Base-by-base conservation (phyloP, 768 basidiomycete species). In the Gymnopilus dilepis region DNA sequence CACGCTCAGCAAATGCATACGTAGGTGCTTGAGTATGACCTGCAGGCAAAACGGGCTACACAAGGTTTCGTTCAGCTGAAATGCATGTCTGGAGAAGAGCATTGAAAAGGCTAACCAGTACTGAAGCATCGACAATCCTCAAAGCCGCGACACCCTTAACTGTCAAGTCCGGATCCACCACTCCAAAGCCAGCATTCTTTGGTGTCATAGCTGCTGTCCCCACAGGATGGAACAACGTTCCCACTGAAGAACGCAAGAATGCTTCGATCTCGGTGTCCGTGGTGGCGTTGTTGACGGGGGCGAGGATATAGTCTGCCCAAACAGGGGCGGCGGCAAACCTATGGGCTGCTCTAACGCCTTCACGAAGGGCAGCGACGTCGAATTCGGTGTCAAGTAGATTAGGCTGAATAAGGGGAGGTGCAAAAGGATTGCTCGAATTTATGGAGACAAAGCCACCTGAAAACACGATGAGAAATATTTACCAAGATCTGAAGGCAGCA, bases 351-450 rank as follows among this genome's bases (percentile, higher is more conserved):
- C 65, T 65, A 37, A 74, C 57, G 24, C 65, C 61, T 59, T 73
- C 70, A 6, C 72, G 68, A 21, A 76, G 47, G 8, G 68, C 71
- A 24, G 64, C 61, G 15, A 73, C 52, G 57, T 77, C 77, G 31
- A 71, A 71, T 2, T 64, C 63, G 28, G 69, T 68, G 28, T 43
- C 63, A 31, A 82, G 75, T 72, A 82, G 79, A 55, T 78, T 78
- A 2, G 83, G 80, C 65, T 86, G 76, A 68, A 86, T 84, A 13
- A 73, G 47, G 0, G 85, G 84, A 13, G 72, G 40, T 42, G 72
- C 73, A 68, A 84, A 83, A 6, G 82, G 75, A 62, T 77, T 69
- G 12, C 70, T 75, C 9, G 80, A 78, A 50, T 73, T 77, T 55
- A 84, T 61, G 4, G 67, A 71, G 2, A 77, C 59, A 12, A 65